Evolutionary conservation across 371 early-diverging fungal species (phyloP), one percentile per base, ranked within the genome.

Genomic region (Actinomortierella wolfii): DNA sequence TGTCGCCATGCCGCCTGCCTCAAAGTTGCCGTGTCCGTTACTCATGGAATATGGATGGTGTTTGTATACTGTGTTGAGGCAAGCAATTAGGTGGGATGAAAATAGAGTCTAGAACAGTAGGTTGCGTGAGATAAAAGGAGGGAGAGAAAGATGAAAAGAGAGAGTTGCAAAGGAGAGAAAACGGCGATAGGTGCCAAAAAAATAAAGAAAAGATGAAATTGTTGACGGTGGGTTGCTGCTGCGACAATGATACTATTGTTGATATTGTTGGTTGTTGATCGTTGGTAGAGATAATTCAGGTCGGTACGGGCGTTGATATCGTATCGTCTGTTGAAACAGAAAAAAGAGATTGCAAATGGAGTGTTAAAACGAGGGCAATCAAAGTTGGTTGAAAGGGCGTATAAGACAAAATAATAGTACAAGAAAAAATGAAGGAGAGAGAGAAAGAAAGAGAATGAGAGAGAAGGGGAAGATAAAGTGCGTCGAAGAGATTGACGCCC

Each of bases 1-100:
- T 61, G 61, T 69, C 43, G 70, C 64, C 70, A 69, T 64, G 56
- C 70, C 70, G 54, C 70, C 70, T 34, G 70, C 61, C 70, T 69
- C 70, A 48, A 56, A 60, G 64, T 64, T 69, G 61, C 70, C 70
- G 46, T 64, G 70, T 57, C 70, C 70, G 70, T 64, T 64, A 55
- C 60, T 69, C 70, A 69, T 69, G 47, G 56, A 6, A 23, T 18
- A 21, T 23, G 18, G 48, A 20, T 48, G 21, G 42, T 26, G 44
- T 24, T 41, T 54, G 26, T 0, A 25, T 47, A 48, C 23, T 13
- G 24, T 23, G 21, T 13, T 14, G 48, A 20, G 18, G 48, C 18
- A 46, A 48, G 24, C 14, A 13, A 48, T 13, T 18, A 14, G 4
- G 48, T 18, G 3, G 21, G 48, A 14, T 4, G 48, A 2, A 13